A percentile compares a stretch with the other conserved stretches of the same genome.
phyloP scores from a whole-genome alignment of 306 rosid genomes.

The Cicer pinnatifidum region DNA sequence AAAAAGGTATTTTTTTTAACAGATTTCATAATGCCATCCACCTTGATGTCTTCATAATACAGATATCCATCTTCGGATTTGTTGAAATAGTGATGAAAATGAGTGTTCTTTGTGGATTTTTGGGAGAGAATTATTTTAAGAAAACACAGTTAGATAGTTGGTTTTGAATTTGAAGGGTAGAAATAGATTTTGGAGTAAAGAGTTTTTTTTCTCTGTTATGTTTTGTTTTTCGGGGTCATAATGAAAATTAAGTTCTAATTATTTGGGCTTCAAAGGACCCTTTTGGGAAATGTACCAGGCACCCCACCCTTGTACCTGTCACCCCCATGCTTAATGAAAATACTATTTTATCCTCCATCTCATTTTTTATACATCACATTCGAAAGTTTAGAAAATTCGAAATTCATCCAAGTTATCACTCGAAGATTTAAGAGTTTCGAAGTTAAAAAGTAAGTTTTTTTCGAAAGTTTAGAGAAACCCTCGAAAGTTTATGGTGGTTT shows the following conservation, averaged over 20 bases:
- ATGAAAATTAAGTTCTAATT: background rate
- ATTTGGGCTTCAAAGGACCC: background rate
- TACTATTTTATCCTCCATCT: too few relatives aligned
- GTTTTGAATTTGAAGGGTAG: slow-evolving; percentile 46
- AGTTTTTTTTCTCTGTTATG: slow-evolving; percentile 36
- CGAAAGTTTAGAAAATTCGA: too few relatives aligned
- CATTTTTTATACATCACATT: too few relatives aligned
- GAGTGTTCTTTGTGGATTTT: slow-evolving; percentile 41
- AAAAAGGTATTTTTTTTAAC: slow-evolving; percentile 85
- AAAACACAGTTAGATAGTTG: slow-evolving; percentile 37
- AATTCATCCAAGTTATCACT: too few relatives aligned
- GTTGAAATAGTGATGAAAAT: slow-evolving; percentile 72
- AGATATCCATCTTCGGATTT: slow-evolving; percentile 84
- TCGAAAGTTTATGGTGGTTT: too few relatives aligned
- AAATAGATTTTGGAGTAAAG: slow-evolving; percentile 44
- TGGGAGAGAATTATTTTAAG: slow-evolving; percentile 52
- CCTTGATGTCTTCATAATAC: slow-evolving; percentile 65
- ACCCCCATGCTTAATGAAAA: too few relatives aligned
- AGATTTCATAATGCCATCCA: slow-evolving; percentile 84
- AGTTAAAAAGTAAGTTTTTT: too few relatives aligned
- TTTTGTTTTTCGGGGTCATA: background rate
- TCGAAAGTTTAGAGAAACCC: too few relatives aligned
- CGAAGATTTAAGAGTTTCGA: too few relatives aligned
- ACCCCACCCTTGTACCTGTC: too few relatives aligned
- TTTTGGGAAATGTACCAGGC: too few relatives aligned